Evolutionary conservation across 192 early-diverging fungal species (phyloP).

Genomic region (Phlyctochytrium bullatum): DNA sequence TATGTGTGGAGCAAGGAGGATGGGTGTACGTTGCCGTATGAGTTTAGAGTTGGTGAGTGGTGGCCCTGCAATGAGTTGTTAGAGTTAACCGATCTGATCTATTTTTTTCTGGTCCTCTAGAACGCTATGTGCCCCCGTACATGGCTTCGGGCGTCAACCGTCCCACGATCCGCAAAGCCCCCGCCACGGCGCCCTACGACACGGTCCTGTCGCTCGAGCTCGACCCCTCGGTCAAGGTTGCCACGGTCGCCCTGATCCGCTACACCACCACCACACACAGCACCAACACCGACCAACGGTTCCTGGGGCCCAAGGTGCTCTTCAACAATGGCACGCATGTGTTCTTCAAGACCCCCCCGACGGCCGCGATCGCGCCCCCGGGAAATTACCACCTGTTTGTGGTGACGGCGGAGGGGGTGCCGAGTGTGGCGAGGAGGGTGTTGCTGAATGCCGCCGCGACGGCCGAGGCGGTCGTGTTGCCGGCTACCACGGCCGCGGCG

Average conservation of each 20-base stretch:
- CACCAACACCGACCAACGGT: slow-evolving; percentile 47
- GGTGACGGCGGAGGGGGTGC: slow-evolving; percentile 24
- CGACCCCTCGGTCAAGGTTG: slow-evolving; percentile 10
- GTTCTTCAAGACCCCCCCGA: slow-evolving; percentile 28
- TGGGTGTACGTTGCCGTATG: background rate
- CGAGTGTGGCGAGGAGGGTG: slow-evolving; percentile 22
- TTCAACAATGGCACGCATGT: slow-evolving; percentile 6
- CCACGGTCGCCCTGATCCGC: slow-evolving; percentile 27
- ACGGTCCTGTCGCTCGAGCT: background rate
- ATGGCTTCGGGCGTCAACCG: background rate
- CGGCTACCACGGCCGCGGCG: too few species aligned
- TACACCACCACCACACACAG: slow-evolving; percentile 40
- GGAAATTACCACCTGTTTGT: slow-evolving; percentile 44
- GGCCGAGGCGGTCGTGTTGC: too few species aligned
- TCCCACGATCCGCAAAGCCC: background rate
- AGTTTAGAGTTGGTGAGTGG: background rate
- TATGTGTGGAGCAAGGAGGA: too few species aligned
- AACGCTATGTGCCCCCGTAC: background rate
- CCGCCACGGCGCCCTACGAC: background rate
- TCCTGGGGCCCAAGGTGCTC: slow-evolving; percentile 32
- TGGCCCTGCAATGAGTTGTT: background rate
- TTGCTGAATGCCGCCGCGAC: slow-evolving; percentile 13
- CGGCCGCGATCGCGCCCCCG: slow-evolving; percentile 31
- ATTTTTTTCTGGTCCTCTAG: too few species aligned
- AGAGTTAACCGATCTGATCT: background rate